These are phyloP conservation scores for Taphrina populina DNA, from an alignment of 1,139 yeast species.

Conservation along the genomic window DNA sequence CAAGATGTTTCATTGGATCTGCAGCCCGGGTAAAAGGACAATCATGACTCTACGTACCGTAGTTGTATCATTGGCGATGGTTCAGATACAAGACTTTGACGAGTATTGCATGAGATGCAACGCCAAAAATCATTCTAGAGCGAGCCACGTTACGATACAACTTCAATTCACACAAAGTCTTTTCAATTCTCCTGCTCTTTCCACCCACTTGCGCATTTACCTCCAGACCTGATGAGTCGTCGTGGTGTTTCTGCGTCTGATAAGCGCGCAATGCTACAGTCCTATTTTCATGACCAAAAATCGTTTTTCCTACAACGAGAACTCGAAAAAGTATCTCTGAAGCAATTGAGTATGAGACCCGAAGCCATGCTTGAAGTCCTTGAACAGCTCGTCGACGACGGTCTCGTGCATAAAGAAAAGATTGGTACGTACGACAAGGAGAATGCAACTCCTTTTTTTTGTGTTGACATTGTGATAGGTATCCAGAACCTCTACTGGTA, in stretches of 20 bases:
- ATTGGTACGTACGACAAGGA: too few species aligned
- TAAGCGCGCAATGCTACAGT: constrained; percentile 28
- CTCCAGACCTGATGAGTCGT: constrained; percentile 8
- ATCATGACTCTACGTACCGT: too few species aligned
- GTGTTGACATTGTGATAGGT: not conserved
- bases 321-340: constrained; percentile 32
- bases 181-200: not conserved
- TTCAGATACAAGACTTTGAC: too few species aligned
- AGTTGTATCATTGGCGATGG: too few species aligned
- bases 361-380: constrained; percentile 33
- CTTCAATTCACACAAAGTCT: not conserved
- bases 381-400: constrained; percentile 36
- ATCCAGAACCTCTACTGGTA: constrained; percentile 15
- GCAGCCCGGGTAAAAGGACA: too few species aligned
- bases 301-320: constrained; percentile 30
- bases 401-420: constrained; percentile 33
- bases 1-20: too few species aligned
- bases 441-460: too few species aligned
- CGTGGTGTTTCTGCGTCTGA: constrained; percentile 34
- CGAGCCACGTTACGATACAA: not conserved
- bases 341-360: constrained; percentile 28
- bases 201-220: not conserved
- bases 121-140: too few species aligned
- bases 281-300: constrained; percentile 24
- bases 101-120: too few species aligned